Percentiles rank a stretch among this genome's conserved stretches.
phyloP scores from a whole-genome alignment of 768 basidiomycete species.

The Scleroderma citrinum region DNA sequence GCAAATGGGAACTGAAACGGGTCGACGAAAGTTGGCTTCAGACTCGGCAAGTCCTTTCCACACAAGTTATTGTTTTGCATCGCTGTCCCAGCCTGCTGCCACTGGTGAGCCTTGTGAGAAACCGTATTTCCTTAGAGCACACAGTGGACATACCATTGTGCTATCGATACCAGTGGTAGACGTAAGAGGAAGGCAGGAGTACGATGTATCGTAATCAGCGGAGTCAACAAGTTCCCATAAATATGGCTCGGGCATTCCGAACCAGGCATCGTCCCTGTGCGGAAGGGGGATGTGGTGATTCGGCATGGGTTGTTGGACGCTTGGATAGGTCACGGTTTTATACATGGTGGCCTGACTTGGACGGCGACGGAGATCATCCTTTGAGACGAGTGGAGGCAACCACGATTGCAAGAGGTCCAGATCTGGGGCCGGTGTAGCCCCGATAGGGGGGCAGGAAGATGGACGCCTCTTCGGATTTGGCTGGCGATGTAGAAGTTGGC shows the following conservation, averaged over 20 bases:
- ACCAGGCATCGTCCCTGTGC: slow-evolving; percentile 9
- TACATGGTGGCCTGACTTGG: slow-evolving; percentile 29
- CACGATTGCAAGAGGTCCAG: slow-evolving; percentile 11
- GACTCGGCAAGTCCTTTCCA: slow-evolving; percentile 13
- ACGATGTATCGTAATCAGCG: background rate
- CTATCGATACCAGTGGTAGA: background rate
- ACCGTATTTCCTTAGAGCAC: too few species aligned
- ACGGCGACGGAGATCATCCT: slow-evolving; percentile 31
- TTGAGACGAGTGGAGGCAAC: slow-evolving; percentile 17
- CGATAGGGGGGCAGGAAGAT: slow-evolving; percentile 37
- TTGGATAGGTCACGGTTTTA: slow-evolving; percentile 21
- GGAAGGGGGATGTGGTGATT: background rate
- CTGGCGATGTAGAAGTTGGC: slow-evolving; percentile 20
- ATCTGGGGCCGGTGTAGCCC: slow-evolving; percentile 25
- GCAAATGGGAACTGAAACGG: slow-evolving; percentile 10
- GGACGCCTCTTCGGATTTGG: slow-evolving; percentile 27
- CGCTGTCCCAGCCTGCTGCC: background rate
- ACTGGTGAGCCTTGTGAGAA: background rate
- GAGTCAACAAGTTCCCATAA: background rate
- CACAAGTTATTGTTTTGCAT: background rate
- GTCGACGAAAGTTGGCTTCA: slow-evolving; percentile 18
- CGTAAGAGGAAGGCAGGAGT: background rate
- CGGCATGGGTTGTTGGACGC: slow-evolving; percentile 3
- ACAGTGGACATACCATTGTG: too few species aligned
- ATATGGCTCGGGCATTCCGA: slow-evolving; percentile 5